Base-by-base conservation (phyloP, 225 moss, liverwort and hornwort genomes). In the Ulota crispa region DNA sequence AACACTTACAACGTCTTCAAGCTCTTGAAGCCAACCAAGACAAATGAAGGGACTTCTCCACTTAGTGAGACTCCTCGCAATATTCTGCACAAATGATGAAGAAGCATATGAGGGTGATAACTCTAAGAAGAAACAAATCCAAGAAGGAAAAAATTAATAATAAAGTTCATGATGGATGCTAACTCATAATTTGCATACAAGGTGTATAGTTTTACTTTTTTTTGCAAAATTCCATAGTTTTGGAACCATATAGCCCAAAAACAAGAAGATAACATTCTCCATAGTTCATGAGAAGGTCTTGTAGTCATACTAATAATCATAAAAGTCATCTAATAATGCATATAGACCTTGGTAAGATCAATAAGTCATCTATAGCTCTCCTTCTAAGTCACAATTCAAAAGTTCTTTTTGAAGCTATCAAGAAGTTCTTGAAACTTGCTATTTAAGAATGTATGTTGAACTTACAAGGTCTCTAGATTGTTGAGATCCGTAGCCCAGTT, bases 1-100 rank as follows among this genome's bases (percentile, higher is more conserved):
- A 37, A 10, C 37, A 55, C 83, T 77, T 73, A 87, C 81, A 83
- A 28, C 1, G 52, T 81, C 18, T 56, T 7, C 77, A 87, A 84
- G 83, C 28, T 73, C 61, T 77, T 61, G 36, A 83, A 84, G 10
- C n/a, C 55, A 19, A 26, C 68, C 27, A 87, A 55, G 55, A 24
- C 3, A 21, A 54, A n/a, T 12, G 60, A 77, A 62, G 81, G 68
- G 36, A 84, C 73, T 50, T 12, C 72, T 28, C 77, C 81, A 61
- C 5, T 87, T 14, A 87, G 47, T 16, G 68, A 77, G 12, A 77
- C 61, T 72, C 80, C 73, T 56, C 10, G 80, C 54, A 87, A 30
- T 2, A n/a, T 52, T 68, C 83, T 84, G 68, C 72, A 43, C 50
- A 45, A 42, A 76, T 32, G 15, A 66, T 13, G 30, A 70, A 7